Evolutionary conservation across 2,329 filamentous ascomycete genomes (phyloP), one percentile per base, ranked within the genome.

Genomic region (Penicillium concentricum): DNA sequence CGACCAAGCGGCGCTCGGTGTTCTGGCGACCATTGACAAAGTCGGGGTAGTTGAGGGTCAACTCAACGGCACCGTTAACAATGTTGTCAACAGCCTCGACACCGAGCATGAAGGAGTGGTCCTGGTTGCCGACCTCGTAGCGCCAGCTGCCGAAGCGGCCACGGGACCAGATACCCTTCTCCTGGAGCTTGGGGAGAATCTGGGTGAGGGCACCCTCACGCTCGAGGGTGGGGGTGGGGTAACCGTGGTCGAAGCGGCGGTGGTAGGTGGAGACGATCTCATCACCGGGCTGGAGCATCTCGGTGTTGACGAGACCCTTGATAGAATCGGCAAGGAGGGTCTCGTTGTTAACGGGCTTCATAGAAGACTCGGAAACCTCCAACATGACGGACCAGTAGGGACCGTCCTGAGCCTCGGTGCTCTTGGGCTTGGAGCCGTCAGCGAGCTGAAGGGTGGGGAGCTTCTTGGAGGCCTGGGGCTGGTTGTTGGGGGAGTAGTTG

Each of bases 361-460:
- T 86, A 71, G 85, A 86, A 32, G 93, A 97, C 79, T 99, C 91
- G 32, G 94, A 97, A 60, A 99, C 89, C 79, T 99, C 94, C 68
- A 99, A 81, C 94, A 99, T 99, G 82, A 99, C 95, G 63, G 93
- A 97, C 94, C 94, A 99, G 87, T 99, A 99, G 41, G 94, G 94
- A 34, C 94, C 94, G 71, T 89, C 85, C 82, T 94, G 84, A 59
- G 91, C 79, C 71, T 90, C 87, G 49, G 81, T 82, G 67, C 85
- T 90, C 60, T 82, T 77, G 56, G 92, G 85, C 80, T 91, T 91
- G 77, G 87, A 89, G 75, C 94, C 94, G 69, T 97, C 84, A 56
- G 89, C 94, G 41, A 92, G 83, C 76, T 92, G 89, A 67, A 91
- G 80, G 22, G 94, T 97, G 38, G 92, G 86, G 55, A 99, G 66